phyloP scores from a whole-genome alignment of 176 grass and related monocot genomes.

The Otatea glauca region DNA sequence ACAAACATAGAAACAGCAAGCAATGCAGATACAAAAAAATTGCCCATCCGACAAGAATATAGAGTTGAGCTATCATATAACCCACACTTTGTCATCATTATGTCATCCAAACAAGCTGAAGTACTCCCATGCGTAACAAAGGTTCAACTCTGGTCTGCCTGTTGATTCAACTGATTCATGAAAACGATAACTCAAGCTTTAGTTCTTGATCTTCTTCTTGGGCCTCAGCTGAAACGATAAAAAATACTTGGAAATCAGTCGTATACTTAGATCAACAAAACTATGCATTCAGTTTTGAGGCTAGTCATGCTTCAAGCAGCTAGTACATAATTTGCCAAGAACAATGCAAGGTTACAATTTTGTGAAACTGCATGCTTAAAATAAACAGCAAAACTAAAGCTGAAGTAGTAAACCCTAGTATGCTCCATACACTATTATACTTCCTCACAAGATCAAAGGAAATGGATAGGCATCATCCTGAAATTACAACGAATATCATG shows the following conservation, averaged over 20 bases:
- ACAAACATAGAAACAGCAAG: neutral
- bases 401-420: neutral
- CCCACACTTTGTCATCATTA: neutral
- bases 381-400: neutral
- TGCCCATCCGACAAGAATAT: neutral
- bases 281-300: no score
- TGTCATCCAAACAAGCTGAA: neutral
- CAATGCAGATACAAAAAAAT: no score
- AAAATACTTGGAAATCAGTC: neutral
- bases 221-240: conserved; percentile 68
- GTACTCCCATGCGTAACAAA: neutral
- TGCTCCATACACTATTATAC: neutral
- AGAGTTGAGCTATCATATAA: neutral
- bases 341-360: no score
- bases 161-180: neutral
- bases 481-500: neutral
- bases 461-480: neutral
- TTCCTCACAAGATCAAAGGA: neutral
- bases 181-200: neutral
- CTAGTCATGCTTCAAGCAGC: no score
- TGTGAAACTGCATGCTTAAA: neutral
- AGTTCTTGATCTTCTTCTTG: conserved; percentile 98
- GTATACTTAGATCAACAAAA: neutral
- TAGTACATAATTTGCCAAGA: no score
- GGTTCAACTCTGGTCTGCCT: neutral